Evolutionary conservation across 2,329 filamentous ascomycete species (phyloP), one percentile per base, ranked within the genome.

Genomic region (Nothophoma quercina): DNA sequence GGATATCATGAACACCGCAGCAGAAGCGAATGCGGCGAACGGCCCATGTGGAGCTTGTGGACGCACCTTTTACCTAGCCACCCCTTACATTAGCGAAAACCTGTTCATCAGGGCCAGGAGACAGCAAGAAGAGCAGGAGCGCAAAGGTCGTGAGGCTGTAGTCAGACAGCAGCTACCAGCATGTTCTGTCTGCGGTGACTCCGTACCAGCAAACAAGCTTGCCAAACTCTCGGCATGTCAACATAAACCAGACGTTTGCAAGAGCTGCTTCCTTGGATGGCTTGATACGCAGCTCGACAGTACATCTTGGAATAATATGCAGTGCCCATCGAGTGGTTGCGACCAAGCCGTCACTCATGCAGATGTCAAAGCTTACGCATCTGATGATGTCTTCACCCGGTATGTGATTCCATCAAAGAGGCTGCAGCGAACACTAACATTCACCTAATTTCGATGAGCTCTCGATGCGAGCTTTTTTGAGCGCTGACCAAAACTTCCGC

Each of bases 361-460:
- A 3, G 50, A 48, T 7, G 41, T 57, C 10, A 42, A 30, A 2
- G 34, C 22, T 1, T 7, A 40, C 13, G 29, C 45, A 23, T 16
- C 41, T 1, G 23, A 13, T 12, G 43, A 48, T 2, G 28, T 36
- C 1, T 56, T 48, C 30, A 35, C 39, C 2, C 43, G 38, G 36
- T 56, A 26, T 10, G 15, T 6, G 5, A 13, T 6, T 25, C 16
- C 15, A 19, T 33, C 5, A 5, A 29, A 3, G 10, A 7, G 3
- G n/a, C n/a, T n/a, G n/a, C n/a, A n/a, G n/a, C n/a, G 5, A n/a
- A 7, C 23, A 23, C 28, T 46, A 10, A 52, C 42, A 25, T n/a
- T 15, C 3, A 4, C 4, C 1, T 10, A 51, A 42, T 5, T 52
- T 52, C 6, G 54, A 54, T 26, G 35, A 54, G 7, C 30, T 57